Conservation (phyloP, 2,329 filamentous ascomycete species). For the Chaetomiaceae sp. region DNA sequence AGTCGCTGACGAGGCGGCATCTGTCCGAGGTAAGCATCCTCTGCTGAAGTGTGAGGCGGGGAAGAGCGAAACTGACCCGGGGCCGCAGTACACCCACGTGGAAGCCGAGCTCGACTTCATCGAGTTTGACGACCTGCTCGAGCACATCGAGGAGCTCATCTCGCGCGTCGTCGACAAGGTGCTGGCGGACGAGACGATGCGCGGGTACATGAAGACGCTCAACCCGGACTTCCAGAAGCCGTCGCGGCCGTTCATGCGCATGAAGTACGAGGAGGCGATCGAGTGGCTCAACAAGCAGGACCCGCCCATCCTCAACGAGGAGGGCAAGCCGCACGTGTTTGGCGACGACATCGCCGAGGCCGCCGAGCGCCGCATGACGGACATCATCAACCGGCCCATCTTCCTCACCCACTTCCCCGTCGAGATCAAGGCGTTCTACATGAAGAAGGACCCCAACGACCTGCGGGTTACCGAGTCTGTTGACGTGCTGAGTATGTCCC, state of each 20-base stretch:
- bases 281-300: constrained; percentile 87
- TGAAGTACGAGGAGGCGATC: constrained; percentile 93
- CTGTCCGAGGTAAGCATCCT: too few relatives aligned
- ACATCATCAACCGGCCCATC: constrained; percentile 91
- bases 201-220: constrained; percentile 71
- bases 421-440: constrained; percentile 99
- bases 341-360: constrained; percentile 98
- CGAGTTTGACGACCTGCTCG: constrained; percentile 80
- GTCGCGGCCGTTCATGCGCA: constrained; percentile 81
- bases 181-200: constrained; percentile 67
- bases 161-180: constrained; percentile 78
- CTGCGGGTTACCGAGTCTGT: constrained; percentile 86
- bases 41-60: too few relatives aligned
- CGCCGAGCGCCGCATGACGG: constrained; percentile 94
- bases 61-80: too few relatives aligned
- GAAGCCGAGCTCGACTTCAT: constrained; percentile 97
- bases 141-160: constrained; percentile 80
- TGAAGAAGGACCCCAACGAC: constrained; percentile 82
- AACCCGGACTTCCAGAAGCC: constrained; percentile 88
- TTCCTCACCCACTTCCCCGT: constrained; percentile 96
- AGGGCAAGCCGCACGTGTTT: constrained; percentile 82
- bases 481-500: constrained; percentile 50
- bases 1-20: constrained; percentile 89
- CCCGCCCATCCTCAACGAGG: constrained; percentile 77
- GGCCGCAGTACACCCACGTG: constrained; percentile 94